Conservation (phyloP, 2,329 filamentous ascomycete genomes). For the Sclerotiophoma versabilis region DNA sequence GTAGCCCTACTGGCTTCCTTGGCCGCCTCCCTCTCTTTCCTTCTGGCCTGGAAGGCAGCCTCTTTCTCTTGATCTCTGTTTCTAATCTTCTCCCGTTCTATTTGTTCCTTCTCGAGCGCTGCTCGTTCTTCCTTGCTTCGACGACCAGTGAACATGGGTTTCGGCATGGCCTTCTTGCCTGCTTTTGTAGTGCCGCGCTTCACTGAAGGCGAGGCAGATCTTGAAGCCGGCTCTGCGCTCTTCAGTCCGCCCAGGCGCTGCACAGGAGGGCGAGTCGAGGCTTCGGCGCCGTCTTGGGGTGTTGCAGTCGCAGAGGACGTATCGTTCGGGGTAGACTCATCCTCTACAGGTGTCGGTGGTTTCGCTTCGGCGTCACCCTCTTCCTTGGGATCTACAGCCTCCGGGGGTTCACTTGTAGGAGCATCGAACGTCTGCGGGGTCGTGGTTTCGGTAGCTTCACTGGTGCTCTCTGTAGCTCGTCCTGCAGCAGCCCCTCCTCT, state of each 20-base stretch:
- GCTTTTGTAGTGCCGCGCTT: conserved; percentile 35
- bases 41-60: conserved; percentile 29
- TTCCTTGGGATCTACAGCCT: conserved; percentile 27
- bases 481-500: conserved; percentile 28
- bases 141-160: conserved; percentile 54
- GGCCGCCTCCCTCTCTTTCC: conserved; percentile 21
- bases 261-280: conserved; percentile 30
- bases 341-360: conserved; percentile 19
- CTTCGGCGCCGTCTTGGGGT: conserved; percentile 28
- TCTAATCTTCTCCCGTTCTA: conserved; percentile 49
- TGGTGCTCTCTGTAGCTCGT: conserved; percentile 16
- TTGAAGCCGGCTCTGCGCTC: conserved; percentile 36
- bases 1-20: conserved; percentile 37
- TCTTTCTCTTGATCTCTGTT: conserved; percentile 41
- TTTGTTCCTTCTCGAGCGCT: conserved; percentile 50
- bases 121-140: conserved; percentile 55
- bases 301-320: conserved; percentile 19
- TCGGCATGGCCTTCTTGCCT: conserved; percentile 40
- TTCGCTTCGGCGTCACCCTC: conserved; percentile 28
- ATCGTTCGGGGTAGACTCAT: conserved; percentile 22
- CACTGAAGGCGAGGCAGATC: conserved; percentile 40
- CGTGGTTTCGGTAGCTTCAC: conserved; percentile 23
- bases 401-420: neutral
- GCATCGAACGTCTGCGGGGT: conserved; percentile 26
- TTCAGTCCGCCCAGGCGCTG: conserved; percentile 41